Evolutionary conservation across 2,329 filamentous ascomycete species (phyloP).

Genomic region (Talaromyces sp.): DNA sequence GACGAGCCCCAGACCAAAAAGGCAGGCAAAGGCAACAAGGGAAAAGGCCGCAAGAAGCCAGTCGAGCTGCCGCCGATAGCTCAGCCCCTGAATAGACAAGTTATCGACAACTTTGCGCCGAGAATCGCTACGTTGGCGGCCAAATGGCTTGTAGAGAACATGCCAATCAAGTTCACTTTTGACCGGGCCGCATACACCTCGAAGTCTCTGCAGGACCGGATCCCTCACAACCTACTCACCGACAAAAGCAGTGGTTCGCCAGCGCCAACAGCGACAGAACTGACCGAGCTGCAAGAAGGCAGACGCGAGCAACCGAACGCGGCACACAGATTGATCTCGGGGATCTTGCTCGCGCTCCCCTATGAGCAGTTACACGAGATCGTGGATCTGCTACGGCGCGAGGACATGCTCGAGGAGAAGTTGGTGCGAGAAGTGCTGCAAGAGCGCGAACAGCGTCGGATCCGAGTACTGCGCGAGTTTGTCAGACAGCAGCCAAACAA

Average conservation of each 20-base stretch:
- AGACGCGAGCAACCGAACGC: constrained; percentile 11
- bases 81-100: constrained; percentile 6
- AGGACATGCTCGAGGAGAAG: constrained; percentile 11
- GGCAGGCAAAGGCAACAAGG: background rate
- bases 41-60: constrained; percentile 3
- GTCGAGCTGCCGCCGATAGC: constrained; percentile 9
- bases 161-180: constrained; percentile 19
- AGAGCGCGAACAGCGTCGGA: constrained; percentile 25
- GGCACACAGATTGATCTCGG: constrained; percentile 18
- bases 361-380: constrained; percentile 17
- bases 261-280: background rate
- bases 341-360: constrained; percentile 23
- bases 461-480: constrained; percentile 15
- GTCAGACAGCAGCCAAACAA: background rate
- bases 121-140: constrained; percentile 16
- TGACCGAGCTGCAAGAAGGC: constrained; percentile 10
- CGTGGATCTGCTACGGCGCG: constrained; percentile 16
- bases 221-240: constrained; percentile 16
- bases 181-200: constrained; percentile 19
- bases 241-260: background rate
- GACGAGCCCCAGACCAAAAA: background rate
- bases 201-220: constrained; percentile 18
- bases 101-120: constrained; percentile 9
- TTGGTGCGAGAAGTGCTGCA: constrained; percentile 19
- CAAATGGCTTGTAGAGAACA: constrained; percentile 17